A percentile compares a stretch with the other conserved stretches of the same genome.
These are phyloP conservation scores for Alternaria arbusti DNA, from an alignment of 2,329 filamentous ascomycete species.

Conservation along the genomic window DNA sequence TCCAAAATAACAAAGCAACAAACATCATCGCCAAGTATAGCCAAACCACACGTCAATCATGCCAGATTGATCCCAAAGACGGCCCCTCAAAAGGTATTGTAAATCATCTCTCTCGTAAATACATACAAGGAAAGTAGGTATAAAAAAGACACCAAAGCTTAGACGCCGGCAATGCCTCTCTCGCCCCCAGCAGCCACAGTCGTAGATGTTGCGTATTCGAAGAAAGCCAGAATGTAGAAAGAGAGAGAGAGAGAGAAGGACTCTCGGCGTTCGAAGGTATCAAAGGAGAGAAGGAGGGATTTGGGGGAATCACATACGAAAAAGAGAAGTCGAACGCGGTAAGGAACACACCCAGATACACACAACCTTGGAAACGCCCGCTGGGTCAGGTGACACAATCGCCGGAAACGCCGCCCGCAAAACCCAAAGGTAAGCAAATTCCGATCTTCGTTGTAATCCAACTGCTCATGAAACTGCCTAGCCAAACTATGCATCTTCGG, in stretches of 20 bases:
- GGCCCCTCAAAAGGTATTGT: background rate
- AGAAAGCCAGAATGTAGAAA: background rate
- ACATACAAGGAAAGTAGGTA: conserved; percentile 9
- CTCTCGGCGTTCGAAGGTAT: background rate
- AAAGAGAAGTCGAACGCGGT: background rate
- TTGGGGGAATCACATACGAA: conserved; percentile 24
- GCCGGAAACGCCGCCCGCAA: conserved; percentile 1
- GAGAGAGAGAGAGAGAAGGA: background rate
- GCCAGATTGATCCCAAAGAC: background rate
- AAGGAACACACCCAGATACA: background rate
- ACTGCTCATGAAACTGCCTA: background rate
- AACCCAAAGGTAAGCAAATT: background rate
- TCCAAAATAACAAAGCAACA: background rate
- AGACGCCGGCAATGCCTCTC: background rate
- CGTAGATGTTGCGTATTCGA: background rate
- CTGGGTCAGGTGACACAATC: background rate
- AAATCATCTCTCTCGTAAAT: conserved; percentile 11
- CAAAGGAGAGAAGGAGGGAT: conserved; percentile 1
- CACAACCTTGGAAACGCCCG: conserved; percentile 1
- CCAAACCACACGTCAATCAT: background rate
- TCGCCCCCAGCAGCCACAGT: background rate
- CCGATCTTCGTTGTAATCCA: background rate
- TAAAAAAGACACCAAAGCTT: conserved; percentile 1
- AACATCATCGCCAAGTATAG: background rate
- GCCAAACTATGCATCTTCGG: conserved; percentile 38